Conservation (phyloP, 208 protist genomes). For the Sergeia podlipaevii region DNA sequence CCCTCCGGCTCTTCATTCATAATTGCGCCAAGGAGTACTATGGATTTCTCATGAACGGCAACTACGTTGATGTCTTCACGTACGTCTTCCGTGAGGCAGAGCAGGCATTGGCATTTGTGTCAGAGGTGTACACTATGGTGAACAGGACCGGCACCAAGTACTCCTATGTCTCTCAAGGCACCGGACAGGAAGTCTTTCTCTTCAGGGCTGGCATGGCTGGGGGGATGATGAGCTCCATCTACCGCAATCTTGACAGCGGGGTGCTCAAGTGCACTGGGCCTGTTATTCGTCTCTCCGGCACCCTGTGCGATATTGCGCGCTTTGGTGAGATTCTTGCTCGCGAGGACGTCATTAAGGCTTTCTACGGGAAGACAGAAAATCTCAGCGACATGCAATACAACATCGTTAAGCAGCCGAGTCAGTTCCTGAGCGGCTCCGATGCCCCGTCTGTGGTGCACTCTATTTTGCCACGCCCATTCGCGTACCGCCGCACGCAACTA, state of each 20-base stretch:
- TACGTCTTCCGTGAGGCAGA: slow-evolving; percentile 82
- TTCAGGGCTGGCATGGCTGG: slow-evolving; percentile 63
- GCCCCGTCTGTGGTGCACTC: slow-evolving; percentile 69
- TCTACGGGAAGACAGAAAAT: slow-evolving; percentile 66
- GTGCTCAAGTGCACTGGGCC: slow-evolving; percentile 65
- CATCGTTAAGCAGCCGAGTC: slow-evolving; percentile 49
- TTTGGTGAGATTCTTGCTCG: slow-evolving; percentile 74
- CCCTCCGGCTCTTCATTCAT: slow-evolving; percentile 40
- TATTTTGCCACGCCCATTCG: slow-evolving; percentile 67
- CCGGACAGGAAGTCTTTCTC: slow-evolving; percentile 42
- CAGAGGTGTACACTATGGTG: slow-evolving; percentile 67
- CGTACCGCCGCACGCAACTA: slow-evolving; percentile 52
- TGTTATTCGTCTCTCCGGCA: slow-evolving; percentile 62
- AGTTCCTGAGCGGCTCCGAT: slow-evolving; percentile 39
- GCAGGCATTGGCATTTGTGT: slow-evolving; percentile 68
- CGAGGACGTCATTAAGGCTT: slow-evolving; percentile 66
- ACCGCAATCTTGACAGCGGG: slow-evolving; percentile 44
- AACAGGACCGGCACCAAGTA: slow-evolving; percentile 73
- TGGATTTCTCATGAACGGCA: slow-evolving; percentile 82
- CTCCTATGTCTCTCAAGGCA: slow-evolving; percentile 23
- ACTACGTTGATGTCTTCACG: slow-evolving; percentile 70
- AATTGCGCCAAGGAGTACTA: slow-evolving; percentile 51
- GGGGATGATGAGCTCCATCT: slow-evolving; percentile 60
- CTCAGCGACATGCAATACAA: slow-evolving; percentile 76
- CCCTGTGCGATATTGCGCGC: slow-evolving; percentile 59